Evolutionary conservation across 768 basidiomycete species (phyloP).

Genomic region (Podaxis pistillaris): DNA sequence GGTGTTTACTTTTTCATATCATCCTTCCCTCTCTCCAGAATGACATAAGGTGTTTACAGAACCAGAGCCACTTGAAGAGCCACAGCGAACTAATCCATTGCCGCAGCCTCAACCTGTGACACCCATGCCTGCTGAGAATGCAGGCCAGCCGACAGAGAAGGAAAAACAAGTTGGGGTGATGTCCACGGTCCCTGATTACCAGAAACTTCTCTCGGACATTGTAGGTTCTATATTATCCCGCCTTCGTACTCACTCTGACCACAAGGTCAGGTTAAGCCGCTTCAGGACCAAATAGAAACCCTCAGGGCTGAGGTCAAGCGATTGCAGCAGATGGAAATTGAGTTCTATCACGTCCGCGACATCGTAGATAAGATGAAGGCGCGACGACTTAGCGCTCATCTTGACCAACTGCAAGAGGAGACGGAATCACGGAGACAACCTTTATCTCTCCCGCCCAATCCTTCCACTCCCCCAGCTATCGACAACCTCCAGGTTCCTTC

Average conservation of each 20-base stretch:
- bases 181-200: constrained; percentile 1
- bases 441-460: constrained; percentile 11
- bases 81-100: neutral
- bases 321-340: constrained; percentile 20
- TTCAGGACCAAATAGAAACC: constrained; percentile 21
- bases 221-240: neutral
- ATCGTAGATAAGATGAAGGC: neutral
- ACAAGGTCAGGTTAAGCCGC: constrained; percentile 17
- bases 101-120: neutral
- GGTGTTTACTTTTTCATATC: constrained; percentile 31
- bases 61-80: constrained; percentile 18
- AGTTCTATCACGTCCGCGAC: constrained; percentile 23
- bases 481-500: constrained; percentile 8
- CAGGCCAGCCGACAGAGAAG: neutral
- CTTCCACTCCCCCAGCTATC: constrained; percentile 17
- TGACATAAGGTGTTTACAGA: constrained; percentile 19
- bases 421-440: constrained; percentile 2
- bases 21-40: neutral
- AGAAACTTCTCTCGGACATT: neutral
- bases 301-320: constrained; percentile 24
- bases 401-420: neutral
- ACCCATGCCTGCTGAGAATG: neutral
- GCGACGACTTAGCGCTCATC: neutral
- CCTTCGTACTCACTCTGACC: constrained; percentile 13
- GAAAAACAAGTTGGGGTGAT: neutral